Percentiles rank a stretch among this genome's conserved stretches.
Conservation (phyloP, 2,329 filamentous ascomycete genomes). For the Trichoderma harzianum region DNA sequence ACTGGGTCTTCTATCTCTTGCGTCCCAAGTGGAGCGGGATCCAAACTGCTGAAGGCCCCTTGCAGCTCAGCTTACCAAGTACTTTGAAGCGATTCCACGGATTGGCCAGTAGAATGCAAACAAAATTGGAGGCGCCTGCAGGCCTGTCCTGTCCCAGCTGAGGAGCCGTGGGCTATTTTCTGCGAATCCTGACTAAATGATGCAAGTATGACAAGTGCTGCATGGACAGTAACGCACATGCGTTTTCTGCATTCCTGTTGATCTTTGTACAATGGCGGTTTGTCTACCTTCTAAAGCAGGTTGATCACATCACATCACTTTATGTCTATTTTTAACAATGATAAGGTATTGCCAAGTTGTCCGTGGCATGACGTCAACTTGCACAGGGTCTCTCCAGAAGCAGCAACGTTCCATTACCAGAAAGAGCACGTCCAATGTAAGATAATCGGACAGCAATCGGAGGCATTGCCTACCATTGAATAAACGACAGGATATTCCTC, state of each 20-base stretch:
- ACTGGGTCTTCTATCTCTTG: slow-evolving; percentile 9
- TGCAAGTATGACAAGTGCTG: not conserved
- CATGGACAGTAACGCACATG: not conserved
- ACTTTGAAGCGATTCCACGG: not conserved
- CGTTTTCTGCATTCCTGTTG: not conserved
- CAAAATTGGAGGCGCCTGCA: not conserved
- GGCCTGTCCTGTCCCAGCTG: not conserved
- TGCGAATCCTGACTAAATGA: not conserved
- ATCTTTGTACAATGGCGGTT: not conserved
- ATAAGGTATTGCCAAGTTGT: not conserved
- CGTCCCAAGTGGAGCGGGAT: slow-evolving; percentile 10
- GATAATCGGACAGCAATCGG: not conserved
- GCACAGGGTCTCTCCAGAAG: not conserved
- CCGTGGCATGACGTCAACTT: slow-evolving; percentile 1
- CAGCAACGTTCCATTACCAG: not conserved
- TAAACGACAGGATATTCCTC: not conserved
- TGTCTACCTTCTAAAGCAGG: not conserved
- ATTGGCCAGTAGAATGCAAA: not conserved
- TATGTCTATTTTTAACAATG: not conserved
- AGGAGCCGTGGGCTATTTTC: not conserved
- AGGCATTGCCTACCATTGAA: not conserved
- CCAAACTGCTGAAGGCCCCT: not conserved
- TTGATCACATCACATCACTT: not conserved
- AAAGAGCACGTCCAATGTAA: not conserved
- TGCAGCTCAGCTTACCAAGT: slow-evolving; percentile 15